Evolutionary conservation across 2,329 filamentous ascomycete species (phyloP).

Genomic region (Ophiostoma tasmaniense): DNA sequence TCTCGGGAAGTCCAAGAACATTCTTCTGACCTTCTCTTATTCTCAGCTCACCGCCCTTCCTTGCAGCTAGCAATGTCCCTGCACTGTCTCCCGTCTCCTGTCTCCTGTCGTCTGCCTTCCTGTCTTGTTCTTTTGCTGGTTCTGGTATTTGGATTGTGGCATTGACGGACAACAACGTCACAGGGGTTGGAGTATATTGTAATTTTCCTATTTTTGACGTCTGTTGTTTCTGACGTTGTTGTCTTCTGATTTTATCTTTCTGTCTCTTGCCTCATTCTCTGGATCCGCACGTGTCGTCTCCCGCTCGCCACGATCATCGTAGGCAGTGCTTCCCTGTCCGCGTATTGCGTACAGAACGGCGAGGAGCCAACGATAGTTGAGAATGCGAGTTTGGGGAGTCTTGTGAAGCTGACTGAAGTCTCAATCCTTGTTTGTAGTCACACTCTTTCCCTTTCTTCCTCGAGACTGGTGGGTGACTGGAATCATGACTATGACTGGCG

Average conservation of each 20-base stretch:
- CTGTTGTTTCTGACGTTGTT: background rate
- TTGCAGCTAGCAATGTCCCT: background rate
- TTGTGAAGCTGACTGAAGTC: background rate
- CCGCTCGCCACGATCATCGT: slow-evolving; percentile 3
- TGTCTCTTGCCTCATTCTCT: background rate
- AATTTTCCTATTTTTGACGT: background rate
- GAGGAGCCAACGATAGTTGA: background rate
- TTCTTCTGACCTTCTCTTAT: background rate
- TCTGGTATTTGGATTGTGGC: background rate
- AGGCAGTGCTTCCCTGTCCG: background rate
- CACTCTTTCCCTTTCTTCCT: slow-evolving; percentile 1
- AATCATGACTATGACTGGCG: background rate
- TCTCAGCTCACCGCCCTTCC: background rate
- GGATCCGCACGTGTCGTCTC: slow-evolving; percentile 5
- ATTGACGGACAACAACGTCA: background rate
- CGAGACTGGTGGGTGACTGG: background rate
- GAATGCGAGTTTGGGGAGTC: background rate
- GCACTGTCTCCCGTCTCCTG: background rate
- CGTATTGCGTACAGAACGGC: background rate
- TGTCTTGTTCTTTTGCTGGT: background rate
- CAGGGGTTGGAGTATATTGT: background rate
- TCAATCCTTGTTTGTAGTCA: background rate
- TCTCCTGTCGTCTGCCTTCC: background rate
- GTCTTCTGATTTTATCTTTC: background rate
- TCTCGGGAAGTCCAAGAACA: background rate